A percentile compares a stretch with the other conserved stretches of the same genome.
phyloP scores from a whole-genome alignment of 768 basidiomycete species.

The Steccherinum ochraceum region DNA sequence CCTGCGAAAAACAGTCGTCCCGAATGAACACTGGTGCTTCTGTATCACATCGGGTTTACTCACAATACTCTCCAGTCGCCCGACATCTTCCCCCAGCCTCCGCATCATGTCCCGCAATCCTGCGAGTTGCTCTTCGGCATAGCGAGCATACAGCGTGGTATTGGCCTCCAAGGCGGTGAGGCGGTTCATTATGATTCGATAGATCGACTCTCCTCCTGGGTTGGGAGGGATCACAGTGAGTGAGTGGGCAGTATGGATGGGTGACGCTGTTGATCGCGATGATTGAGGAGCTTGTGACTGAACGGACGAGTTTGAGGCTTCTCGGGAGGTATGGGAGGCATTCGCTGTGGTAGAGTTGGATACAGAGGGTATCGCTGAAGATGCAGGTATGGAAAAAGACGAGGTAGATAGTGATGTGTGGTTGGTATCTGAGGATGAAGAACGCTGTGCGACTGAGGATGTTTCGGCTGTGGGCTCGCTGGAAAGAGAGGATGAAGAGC shows the following conservation, averaged over 20 bases:
- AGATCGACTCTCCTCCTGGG: constrained; percentile 81
- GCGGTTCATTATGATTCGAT: constrained; percentile 93
- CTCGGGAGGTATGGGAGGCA: constrained; percentile 3
- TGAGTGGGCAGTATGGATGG: constrained; percentile 3
- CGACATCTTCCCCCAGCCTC: constrained; percentile 72
- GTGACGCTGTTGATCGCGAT: neutral
- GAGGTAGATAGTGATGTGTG: constrained; percentile 5
- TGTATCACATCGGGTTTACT: constrained; percentile 29
- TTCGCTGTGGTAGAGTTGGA: constrained; percentile 5
- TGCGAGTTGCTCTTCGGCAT: constrained; percentile 84
- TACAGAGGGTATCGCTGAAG: constrained; percentile 8
- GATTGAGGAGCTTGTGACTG: constrained; percentile 1
- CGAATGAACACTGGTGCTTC: too few relatives aligned
- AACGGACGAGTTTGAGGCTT: neutral
- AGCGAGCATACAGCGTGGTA: constrained; percentile 75
- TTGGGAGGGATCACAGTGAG: constrained; percentile 13
- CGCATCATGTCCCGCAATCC: constrained; percentile 70
- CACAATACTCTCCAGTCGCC: constrained; percentile 69
- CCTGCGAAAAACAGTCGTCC: constrained; percentile 37
- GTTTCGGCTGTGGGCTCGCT: too few relatives aligned
- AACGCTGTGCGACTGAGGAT: neutral
- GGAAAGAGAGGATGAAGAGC: too few relatives aligned
- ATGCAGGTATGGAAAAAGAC: constrained; percentile 9
- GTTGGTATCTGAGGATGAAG: constrained; percentile 7
- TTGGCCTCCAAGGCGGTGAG: constrained; percentile 81